phyloP scores from a whole-genome alignment of 345 rosid species.

The Draba incana region DNA sequence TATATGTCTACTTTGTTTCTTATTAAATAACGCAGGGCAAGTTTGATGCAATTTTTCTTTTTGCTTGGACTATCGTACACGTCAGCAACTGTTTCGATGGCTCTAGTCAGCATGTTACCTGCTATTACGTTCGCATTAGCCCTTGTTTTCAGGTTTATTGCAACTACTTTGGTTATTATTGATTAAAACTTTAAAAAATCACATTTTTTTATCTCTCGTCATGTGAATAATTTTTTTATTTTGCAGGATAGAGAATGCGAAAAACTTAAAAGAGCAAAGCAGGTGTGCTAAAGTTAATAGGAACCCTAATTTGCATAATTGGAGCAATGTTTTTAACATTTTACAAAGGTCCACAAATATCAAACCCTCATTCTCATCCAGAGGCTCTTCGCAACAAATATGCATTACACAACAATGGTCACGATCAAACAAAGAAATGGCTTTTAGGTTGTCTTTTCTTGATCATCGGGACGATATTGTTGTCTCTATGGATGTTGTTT shows the following conservation, averaged over 20 bases:
- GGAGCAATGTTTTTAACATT: conserved; percentile 62
- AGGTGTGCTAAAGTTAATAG: conserved; percentile 50
- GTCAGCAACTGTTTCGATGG: conserved; percentile 66
- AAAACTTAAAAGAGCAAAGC: conserved; percentile 47
- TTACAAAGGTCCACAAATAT: conserved; percentile 54
- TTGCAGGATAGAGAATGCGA: conserved; percentile 53
- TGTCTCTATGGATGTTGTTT: conserved; percentile 61
- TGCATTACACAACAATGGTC: conserved; percentile 20
- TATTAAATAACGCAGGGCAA: conserved; percentile 50
- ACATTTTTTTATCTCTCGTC: too few relatives aligned
- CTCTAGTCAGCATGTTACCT: conserved; percentile 65
- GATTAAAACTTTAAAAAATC: not conserved
- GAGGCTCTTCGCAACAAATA: conserved; percentile 17
- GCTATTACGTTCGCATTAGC: conserved; percentile 69
- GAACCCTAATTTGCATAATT: conserved; percentile 55
- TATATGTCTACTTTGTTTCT: not conserved
- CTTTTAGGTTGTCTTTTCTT: conserved; percentile 48
- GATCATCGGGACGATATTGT: conserved; percentile 38
- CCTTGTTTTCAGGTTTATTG: conserved; percentile 56
- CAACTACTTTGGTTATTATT: conserved; percentile 1
- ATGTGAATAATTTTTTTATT: too few relatives aligned
- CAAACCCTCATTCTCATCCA: conserved; percentile 32
- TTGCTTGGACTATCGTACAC: conserved; percentile 72
- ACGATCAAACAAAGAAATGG: conserved; percentile 49
- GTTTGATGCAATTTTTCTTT: conserved; percentile 68